These are phyloP conservation scores for Neurospora sp. DNA, from an alignment of 495 filamentous ascomycete species.

Conservation along the genomic window DNA sequence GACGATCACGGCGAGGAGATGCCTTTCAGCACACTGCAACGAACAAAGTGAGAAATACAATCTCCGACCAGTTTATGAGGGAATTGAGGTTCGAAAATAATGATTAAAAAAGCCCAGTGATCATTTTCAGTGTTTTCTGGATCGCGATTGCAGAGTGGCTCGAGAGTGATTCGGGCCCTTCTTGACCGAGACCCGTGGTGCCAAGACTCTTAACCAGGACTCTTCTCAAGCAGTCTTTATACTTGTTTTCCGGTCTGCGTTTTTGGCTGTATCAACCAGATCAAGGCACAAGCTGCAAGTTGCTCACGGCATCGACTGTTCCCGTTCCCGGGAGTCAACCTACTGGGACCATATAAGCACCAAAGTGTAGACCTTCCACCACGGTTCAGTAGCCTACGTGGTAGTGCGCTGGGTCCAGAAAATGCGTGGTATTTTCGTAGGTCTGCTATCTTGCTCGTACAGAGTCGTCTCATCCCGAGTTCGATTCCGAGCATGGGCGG, in stretches of 20 bases:
- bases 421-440: no score
- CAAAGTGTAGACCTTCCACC: no score
- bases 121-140: fast-evolving
- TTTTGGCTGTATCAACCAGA: not conserved
- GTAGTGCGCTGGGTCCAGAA: no score
- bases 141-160: not conserved
- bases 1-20: not conserved
- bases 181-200: not conserved
- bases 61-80: not conserved
- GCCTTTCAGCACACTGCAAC: not conserved
- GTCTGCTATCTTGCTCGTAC: no score
- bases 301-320: no score
- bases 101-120: fast-evolving
- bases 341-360: no score
- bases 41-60: no score
- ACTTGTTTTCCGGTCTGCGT: not conserved
- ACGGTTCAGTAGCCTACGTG: no score
- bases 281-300: no score
- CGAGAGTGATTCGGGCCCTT: not conserved
- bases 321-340: no score
- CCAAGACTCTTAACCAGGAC: not conserved
- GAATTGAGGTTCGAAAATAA: not conserved
- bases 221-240: not conserved
- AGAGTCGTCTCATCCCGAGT: no score
- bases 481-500: no score